Evolutionary conservation across 805 yeast genomes (phyloP).

Genomic region (Ogataea zsoltii): DNA sequence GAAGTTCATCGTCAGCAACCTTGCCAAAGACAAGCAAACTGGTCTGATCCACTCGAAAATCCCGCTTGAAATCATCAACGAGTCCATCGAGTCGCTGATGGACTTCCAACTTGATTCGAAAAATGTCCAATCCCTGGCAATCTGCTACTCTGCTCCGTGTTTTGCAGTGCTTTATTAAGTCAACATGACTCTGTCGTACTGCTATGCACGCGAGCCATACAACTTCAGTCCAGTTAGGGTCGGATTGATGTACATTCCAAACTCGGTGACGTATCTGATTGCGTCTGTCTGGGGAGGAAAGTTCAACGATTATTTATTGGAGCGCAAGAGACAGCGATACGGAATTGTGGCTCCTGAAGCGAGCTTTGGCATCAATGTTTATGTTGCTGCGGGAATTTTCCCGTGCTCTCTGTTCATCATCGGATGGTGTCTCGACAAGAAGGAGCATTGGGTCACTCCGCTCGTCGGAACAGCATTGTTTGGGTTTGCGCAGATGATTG

Average conservation of each 20-base stretch:
- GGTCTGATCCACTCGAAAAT: constrained; percentile 38
- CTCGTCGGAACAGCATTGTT: constrained; percentile 77
- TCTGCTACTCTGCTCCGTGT: constrained; percentile 67
- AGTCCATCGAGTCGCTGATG: constrained; percentile 62
- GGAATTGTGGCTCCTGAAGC: constrained; percentile 77
- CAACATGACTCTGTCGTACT: constrained; percentile 69
- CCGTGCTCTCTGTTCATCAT: constrained; percentile 69
- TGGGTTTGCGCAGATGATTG: constrained; percentile 83
- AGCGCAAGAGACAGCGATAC: constrained; percentile 51
- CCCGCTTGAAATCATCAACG: constrained; percentile 66
- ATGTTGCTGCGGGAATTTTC: constrained; percentile 59
- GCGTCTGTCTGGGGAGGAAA: constrained; percentile 82
- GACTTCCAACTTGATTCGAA: constrained; percentile 42
- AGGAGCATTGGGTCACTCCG: constrained; percentile 75
- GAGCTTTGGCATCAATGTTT: constrained; percentile 72
- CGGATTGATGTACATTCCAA: constrained; percentile 81
- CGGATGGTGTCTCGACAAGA: constrained; percentile 78
- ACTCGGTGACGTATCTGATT: constrained; percentile 71
- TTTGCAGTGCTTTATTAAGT: constrained; percentile 71
- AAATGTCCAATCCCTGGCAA: constrained; percentile 44
- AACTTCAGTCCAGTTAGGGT: constrained; percentile 62
- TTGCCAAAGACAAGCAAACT: constrained; percentile 40
- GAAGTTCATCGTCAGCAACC: constrained; percentile 72
- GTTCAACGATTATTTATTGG: constrained; percentile 69
- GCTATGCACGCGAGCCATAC: constrained; percentile 66